A percentile compares a stretch with the other conserved stretches of the same genome.
phyloP scores from a whole-genome alignment of 306 rosid genomes.

The Hippophae gyantsensis region DNA sequence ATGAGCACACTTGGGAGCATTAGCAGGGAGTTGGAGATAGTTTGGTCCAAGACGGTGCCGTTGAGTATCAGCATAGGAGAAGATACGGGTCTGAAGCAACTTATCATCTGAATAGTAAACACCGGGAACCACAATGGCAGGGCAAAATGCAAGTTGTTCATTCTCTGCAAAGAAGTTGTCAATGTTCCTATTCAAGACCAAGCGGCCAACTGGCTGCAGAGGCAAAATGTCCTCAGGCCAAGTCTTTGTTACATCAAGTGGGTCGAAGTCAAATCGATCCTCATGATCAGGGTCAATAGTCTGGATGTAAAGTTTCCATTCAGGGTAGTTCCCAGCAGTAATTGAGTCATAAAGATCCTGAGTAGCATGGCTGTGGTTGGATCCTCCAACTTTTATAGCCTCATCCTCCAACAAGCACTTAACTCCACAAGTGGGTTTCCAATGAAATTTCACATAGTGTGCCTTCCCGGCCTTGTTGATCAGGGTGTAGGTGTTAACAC shows the following conservation, averaged over 20 bases:
- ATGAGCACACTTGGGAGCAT: slow-evolving; percentile 85
- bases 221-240: slow-evolving; percentile 97
- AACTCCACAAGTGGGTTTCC: slow-evolving; percentile 78
- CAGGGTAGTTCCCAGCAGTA: slow-evolving; percentile 92
- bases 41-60: slow-evolving; percentile 98
- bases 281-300: slow-evolving; percentile 84
- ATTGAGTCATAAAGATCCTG: slow-evolving; percentile 85
- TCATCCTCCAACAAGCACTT: slow-evolving; percentile 78
- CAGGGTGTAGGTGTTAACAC: slow-evolving; percentile 78
- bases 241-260: slow-evolving; percentile 87
- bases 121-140: slow-evolving; percentile 78
- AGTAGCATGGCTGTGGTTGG: slow-evolving; percentile 96
- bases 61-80: slow-evolving; percentile 84
- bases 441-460: slow-evolving; percentile 75
- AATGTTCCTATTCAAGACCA: slow-evolving; percentile 85
- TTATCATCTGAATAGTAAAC: slow-evolving; percentile 79
- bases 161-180: slow-evolving; percentile 97
- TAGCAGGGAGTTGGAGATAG: slow-evolving; percentile 84
- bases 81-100: slow-evolving; percentile 80
- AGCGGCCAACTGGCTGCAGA: slow-evolving; percentile 88
- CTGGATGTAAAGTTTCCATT: slow-evolving; percentile 89
- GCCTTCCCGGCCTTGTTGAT: slow-evolving; percentile 77
- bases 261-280: slow-evolving; percentile 82
- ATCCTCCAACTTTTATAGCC: slow-evolving; percentile 77
- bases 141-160: slow-evolving; percentile 90